phyloP scores from a whole-genome alignment of 2,329 filamentous ascomycete species.

The Fusarium compactum region DNA sequence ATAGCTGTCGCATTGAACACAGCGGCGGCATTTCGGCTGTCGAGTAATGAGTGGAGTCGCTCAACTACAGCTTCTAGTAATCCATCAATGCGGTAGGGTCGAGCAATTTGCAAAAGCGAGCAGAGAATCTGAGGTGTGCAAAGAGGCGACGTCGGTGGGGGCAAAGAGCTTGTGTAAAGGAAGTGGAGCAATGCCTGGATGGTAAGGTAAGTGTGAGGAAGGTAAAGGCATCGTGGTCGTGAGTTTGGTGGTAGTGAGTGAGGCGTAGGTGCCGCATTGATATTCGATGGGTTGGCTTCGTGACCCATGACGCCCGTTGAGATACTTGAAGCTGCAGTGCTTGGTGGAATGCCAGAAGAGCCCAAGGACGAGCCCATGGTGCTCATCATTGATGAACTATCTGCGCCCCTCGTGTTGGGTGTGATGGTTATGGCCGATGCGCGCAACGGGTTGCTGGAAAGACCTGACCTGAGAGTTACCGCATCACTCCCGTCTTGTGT shows the following conservation, averaged over 20 bases:
- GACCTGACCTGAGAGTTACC: constrained; percentile 76
- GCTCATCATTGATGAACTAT: constrained; percentile 60
- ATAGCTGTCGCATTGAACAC: constrained; percentile 99
- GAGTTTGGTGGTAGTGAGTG: constrained; percentile 69
- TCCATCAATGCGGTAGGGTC: constrained; percentile 93
- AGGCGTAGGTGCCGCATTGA: constrained; percentile 70
- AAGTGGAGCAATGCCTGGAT: constrained; percentile 92
- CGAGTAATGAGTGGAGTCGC: constrained; percentile 86
- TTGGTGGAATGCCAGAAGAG: constrained; percentile 55
- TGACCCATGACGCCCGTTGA: constrained; percentile 54
- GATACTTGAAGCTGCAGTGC: constrained; percentile 59
- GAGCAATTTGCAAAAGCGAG: constrained; percentile 90
- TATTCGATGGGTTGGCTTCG: constrained; percentile 54
- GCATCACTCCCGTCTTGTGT: constrained; percentile 80
- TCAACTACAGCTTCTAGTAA: constrained; percentile 93
- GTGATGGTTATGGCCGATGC: constrained; percentile 91
- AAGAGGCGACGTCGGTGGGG: constrained; percentile 78
- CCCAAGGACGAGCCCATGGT: constrained; percentile 58
- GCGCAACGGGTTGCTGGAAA: constrained; percentile 69
- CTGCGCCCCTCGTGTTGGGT: constrained; percentile 66
- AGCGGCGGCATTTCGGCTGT: constrained; percentile 93
- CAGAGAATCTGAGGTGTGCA: constrained; percentile 97
- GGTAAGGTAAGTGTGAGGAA: constrained; percentile 92
- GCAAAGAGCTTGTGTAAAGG: constrained; percentile 91
- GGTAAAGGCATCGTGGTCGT: constrained; percentile 87